These are phyloP conservation scores for Russula foetens DNA, from an alignment of 768 basidiomycete species.

Conservation along the genomic window DNA sequence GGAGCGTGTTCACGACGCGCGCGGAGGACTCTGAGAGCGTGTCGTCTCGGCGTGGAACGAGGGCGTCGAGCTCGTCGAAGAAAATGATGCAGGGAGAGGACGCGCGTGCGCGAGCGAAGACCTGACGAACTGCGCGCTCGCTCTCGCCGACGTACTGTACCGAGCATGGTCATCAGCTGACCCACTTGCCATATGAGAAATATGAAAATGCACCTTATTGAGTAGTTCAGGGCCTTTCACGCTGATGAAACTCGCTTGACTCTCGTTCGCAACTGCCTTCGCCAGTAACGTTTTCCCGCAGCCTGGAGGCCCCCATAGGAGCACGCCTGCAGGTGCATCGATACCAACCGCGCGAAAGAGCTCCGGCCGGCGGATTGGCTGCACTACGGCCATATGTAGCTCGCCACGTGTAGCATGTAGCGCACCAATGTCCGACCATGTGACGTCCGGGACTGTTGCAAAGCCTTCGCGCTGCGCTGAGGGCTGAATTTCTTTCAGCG, in stretches of 20 bases:
- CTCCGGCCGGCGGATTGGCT: conserved; percentile 86
- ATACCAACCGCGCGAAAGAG: conserved; percentile 87
- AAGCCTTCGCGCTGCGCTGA: conserved; percentile 98
- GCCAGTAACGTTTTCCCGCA: conserved; percentile 98
- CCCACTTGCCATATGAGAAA: neutral
- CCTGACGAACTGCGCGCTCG: conserved; percentile 88
- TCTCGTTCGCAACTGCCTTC: conserved; percentile 96
- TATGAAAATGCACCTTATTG: conserved; percentile 62
- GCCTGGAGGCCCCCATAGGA: conserved; percentile 98
- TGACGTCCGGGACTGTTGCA: conserved; percentile 91
- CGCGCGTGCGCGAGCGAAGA: conserved; percentile 88
- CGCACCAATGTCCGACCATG: conserved; percentile 93
- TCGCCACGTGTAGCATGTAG: conserved; percentile 82
- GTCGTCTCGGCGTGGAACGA: conserved; percentile 87
- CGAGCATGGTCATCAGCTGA: neutral
- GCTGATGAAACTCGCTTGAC: conserved; percentile 92
- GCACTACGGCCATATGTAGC: conserved; percentile 95
- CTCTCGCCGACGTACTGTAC: conserved; percentile 93
- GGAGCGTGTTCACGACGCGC: conserved; percentile 86
- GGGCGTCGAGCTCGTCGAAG: conserved; percentile 90
- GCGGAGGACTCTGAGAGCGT: conserved; percentile 84
- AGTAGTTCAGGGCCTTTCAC: conserved; percentile 95
- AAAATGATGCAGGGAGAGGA: conserved; percentile 94
- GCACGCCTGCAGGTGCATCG: conserved; percentile 83
- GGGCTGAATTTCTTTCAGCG: conserved; percentile 87